Evolutionary conservation across 1,139 yeast species (phyloP).

Genomic region (Kodamaea alishanica): DNA sequence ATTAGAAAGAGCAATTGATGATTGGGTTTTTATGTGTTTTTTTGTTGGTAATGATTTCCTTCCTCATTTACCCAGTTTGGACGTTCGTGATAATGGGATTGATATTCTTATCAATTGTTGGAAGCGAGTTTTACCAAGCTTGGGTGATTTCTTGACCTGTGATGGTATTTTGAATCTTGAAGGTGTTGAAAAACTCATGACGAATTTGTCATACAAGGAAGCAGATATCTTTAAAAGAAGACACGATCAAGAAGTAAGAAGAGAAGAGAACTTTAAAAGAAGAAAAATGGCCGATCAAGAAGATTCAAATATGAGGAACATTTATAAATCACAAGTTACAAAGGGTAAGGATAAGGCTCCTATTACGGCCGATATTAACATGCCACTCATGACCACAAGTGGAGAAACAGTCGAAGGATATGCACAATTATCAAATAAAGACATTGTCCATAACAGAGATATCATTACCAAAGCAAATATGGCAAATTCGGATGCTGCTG

Average conservation of each 20-base stretch:
- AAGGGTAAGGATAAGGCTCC: conserved; percentile 79
- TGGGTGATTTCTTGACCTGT: conserved; percentile 79
- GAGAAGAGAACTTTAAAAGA: conserved; percentile 61
- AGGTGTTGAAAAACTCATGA: conserved; percentile 71
- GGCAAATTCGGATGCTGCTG: conserved; percentile 72
- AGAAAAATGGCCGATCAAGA: conserved; percentile 45
- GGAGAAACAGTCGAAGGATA: conserved; percentile 66
- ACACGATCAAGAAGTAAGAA: conserved; percentile 63
- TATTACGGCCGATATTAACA: conserved; percentile 60
- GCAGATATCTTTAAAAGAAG: conserved; percentile 72
- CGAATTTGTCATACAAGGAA: conserved; percentile 67
- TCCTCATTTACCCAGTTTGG: conserved; percentile 93
- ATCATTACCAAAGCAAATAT: conserved; percentile 71
- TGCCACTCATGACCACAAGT: conserved; percentile 70
- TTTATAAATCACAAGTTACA: conserved; percentile 39
- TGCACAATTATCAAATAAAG: conserved; percentile 65
- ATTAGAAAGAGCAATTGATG: conserved; percentile 93
- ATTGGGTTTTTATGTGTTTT: conserved; percentile 98
- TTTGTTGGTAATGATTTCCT: conserved; percentile 98
- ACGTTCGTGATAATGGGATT: conserved; percentile 91
- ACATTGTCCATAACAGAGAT: conserved; percentile 64
- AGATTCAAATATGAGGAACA: conserved; percentile 32
- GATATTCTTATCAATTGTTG: conserved; percentile 78
- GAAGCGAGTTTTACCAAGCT: conserved; percentile 65
- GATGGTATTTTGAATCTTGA: conserved; percentile 79